These are phyloP conservation scores for Puccinia polysora DNA, from an alignment of 1,284 basidiomycete species.

Conservation along the genomic window DNA sequence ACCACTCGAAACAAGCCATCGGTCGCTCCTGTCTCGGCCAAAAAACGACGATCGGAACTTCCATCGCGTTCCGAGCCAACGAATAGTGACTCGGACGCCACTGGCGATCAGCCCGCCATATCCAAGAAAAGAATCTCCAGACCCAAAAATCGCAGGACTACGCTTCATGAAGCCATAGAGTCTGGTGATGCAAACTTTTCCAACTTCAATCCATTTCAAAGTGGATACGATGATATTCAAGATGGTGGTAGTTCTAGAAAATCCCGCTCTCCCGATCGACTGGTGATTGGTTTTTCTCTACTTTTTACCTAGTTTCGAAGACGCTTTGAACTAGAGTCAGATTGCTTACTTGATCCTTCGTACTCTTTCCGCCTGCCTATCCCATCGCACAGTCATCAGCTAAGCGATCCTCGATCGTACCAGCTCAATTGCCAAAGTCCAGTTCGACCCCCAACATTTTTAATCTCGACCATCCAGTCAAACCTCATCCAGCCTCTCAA, in stretches of 20 bases:
- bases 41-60: constrained; percentile 31
- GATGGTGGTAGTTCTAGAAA: constrained; percentile 42
- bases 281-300: constrained; percentile 1
- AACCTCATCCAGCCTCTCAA: constrained; percentile 10
- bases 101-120: constrained; percentile 2
- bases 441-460: constrained; percentile 25
- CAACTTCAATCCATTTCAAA: constrained; percentile 59
- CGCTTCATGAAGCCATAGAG: constrained; percentile 35
- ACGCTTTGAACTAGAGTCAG: too few species aligned
- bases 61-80: constrained; percentile 21
- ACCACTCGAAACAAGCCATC: neutral
- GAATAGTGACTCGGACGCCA: neutral
- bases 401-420: constrained; percentile 1
- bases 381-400: constrained; percentile 15
- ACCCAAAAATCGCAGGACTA: constrained; percentile 31
- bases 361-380: neutral
- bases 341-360: neutral
- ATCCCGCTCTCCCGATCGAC: constrained; percentile 14
- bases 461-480: neutral
- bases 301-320: neutral
- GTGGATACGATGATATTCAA: constrained; percentile 55
- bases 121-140: constrained; percentile 12
- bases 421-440: constrained; percentile 19
- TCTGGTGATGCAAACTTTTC: constrained; percentile 54
- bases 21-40: constrained; percentile 14